Evolutionary conservation across 176 grass and related monocot species (phyloP), one percentile per base, ranked within the genome.

Genomic region (Leersia perrieri): DNA sequence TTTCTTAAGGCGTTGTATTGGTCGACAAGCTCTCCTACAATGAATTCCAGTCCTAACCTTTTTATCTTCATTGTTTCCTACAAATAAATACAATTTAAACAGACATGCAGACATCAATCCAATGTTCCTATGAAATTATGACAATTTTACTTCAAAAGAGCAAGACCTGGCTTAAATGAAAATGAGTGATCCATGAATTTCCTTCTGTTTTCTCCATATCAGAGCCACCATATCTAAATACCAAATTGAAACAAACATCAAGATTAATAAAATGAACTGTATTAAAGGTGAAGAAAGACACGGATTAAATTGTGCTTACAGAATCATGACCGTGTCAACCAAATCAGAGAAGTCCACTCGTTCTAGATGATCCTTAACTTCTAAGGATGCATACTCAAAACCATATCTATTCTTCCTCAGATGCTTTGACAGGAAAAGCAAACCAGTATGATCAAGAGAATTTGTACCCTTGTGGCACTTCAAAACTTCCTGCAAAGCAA

Each of bases 281-380:
- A 63, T 81, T 82, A 73, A 89, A 80, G 41, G 60, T 49, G 35
- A 51, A 63, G 39, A 53, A 82, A 76, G 69, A 16, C 33, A 73
- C 55, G 53, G 30, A 30, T 76, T 8, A 66, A 83, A 85, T 74
- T 74, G 53, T 77, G 93, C 95, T 79, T 28, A 98, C 95, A 91
- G 34, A 66, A 98, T 91, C 90, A 86, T 86, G 74, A 98, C 65
- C 8, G 80, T 84, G 51, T 85, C 72, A 80, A 98, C 90, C 88
- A 98, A 81, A 84, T 98, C 90, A 60, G 78, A 91, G 63, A 98
- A 98, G n/a, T 86, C 35, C 63, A 93, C 82, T 61, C 71, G 75
- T 53, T 98, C 88, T 13, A 98, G 84, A 91, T 94, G 86, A 88
- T 92, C 89, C 82, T 91, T 92, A 78, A 98, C 87, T 84, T 91